Conservation (phyloP, 345 rosid genomes). For the Ceriops tagal region DNA sequence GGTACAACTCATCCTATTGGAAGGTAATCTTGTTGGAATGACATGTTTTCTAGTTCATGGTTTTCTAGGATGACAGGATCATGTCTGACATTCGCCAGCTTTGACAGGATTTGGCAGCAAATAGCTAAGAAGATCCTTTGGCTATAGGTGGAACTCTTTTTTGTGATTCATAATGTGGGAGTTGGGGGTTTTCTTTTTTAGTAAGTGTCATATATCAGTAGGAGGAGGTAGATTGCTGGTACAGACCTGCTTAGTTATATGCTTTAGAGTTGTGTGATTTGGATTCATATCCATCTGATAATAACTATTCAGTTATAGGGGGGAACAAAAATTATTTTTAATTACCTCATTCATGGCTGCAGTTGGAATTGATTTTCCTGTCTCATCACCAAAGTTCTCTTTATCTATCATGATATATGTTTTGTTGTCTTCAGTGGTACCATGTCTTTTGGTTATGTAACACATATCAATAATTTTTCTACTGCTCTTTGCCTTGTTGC, state of each 20-base stretch:
- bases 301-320: background rate
- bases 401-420: slow-evolving; percentile 3
- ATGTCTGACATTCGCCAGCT: background rate
- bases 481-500: slow-evolving; percentile 24
- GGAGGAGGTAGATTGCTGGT: background rate
- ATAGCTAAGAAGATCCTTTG: background rate
- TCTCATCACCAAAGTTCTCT: background rate
- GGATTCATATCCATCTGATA: background rate
- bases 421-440: slow-evolving; percentile 6
- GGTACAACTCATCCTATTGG: slow-evolving; percentile 99
- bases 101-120: background rate
- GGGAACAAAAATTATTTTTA: background rate
- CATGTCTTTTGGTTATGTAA: slow-evolving; percentile 17
- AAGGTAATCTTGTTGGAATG: slow-evolving; percentile 45
- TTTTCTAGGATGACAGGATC: too few relatives aligned
- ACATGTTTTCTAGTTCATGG: too few relatives aligned
- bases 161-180: background rate
- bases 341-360: background rate
- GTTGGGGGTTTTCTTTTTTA: background rate
- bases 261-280: background rate
- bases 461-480: background rate
- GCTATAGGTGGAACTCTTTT: background rate
- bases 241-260: background rate
- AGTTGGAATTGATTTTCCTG: background rate
- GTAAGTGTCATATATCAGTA: background rate